A percentile compares a stretch with the other conserved stretches of the same genome.
Evolutionary conservation across 805 yeast genomes (phyloP).

Genomic region (Kodamaea nitidulidarum): DNA sequence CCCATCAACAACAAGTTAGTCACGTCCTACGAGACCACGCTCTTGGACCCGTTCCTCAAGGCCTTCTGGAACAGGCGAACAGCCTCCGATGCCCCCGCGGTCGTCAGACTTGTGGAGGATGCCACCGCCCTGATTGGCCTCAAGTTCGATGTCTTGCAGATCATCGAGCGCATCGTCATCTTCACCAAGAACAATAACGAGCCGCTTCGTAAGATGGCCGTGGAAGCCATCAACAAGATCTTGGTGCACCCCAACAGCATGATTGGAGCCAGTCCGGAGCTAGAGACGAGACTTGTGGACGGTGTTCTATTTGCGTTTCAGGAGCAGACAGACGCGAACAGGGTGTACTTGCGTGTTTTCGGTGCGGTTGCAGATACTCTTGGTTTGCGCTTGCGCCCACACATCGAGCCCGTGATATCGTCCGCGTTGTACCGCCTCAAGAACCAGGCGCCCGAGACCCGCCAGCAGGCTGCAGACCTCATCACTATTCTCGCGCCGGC

Average conservation of each 20-base stretch:
- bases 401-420: constrained; percentile 66
- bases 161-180: constrained; percentile 53
- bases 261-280: constrained; percentile 55
- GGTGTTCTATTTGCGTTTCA: constrained; percentile 79
- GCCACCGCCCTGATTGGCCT: constrained; percentile 66
- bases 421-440: constrained; percentile 69
- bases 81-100: constrained; percentile 58
- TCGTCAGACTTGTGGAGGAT: constrained; percentile 59
- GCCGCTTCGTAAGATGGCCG: constrained; percentile 71
- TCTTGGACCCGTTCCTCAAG: constrained; percentile 59
- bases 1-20: constrained; percentile 58
- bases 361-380: constrained; percentile 60
- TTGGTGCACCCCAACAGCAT: constrained; percentile 36
- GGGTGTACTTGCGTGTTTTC: constrained; percentile 56
- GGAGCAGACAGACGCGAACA: constrained; percentile 62
- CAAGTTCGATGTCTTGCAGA: constrained; percentile 60
- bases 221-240: constrained; percentile 61
- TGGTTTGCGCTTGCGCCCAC: constrained; percentile 64
- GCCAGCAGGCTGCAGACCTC: constrained; percentile 83
- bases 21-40: constrained; percentile 44
- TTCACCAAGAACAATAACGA: constrained; percentile 81
- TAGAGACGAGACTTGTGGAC: constrained; percentile 69
- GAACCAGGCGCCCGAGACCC: constrained; percentile 63
- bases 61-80: constrained; percentile 79
- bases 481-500: constrained; percentile 63